Conservation (phyloP, 1,139 yeast species). For the Yamadazyma oceani region DNA sequence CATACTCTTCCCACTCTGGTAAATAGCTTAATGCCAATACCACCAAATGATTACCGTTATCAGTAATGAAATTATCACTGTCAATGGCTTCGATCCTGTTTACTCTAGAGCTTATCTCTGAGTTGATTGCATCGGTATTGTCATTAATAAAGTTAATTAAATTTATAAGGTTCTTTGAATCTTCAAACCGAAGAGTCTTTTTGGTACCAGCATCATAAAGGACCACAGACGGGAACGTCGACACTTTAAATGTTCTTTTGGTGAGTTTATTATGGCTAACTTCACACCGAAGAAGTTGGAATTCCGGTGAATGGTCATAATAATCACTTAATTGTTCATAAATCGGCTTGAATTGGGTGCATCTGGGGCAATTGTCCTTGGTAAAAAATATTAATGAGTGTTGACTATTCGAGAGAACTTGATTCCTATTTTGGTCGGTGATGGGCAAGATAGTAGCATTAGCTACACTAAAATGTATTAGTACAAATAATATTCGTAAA, state of each 20-base stretch:
- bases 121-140: constrained; percentile 16
- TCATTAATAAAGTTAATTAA: constrained; percentile 26
- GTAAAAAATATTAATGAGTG: constrained; percentile 44
- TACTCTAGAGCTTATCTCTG: constrained; percentile 15
- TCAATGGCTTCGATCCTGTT: constrained; percentile 5
- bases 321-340: constrained; percentile 33
- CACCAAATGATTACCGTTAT: constrained; percentile 19
- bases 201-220: constrained; percentile 30
- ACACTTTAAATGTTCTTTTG: constrained; percentile 26
- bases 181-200: constrained; percentile 24
- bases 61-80: constrained; percentile 2
- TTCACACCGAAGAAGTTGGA: constrained; percentile 36
- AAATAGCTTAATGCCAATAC: constrained; percentile 27
- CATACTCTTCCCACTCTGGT: constrained; percentile 32
- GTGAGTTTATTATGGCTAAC: constrained; percentile 25
- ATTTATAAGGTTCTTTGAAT: constrained; percentile 24
- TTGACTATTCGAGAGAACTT: constrained; percentile 17
- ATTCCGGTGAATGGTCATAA: constrained; percentile 22
- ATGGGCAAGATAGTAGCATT: neutral
- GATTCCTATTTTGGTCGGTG: constrained; percentile 4
- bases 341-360: constrained; percentile 36
- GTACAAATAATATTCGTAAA: neutral
- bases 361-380: constrained; percentile 38
- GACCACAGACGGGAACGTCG: constrained; percentile 34
- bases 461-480: neutral